Evolutionary conservation across 345 rosid genomes (phyloP).

Genomic region (Viola odorata): DNA sequence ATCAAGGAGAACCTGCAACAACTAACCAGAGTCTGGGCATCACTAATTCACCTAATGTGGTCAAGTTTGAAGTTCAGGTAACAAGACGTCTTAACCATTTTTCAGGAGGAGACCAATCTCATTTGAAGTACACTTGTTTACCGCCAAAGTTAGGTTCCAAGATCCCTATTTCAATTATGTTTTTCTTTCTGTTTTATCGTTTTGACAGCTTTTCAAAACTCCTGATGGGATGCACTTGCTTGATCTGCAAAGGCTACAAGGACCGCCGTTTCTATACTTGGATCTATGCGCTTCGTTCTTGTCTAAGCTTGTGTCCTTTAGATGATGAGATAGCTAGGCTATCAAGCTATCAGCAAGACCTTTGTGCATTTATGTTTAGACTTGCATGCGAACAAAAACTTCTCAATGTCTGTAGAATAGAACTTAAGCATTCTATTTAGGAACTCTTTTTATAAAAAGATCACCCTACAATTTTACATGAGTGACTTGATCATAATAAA

Average conservation of each 20-base stretch:
- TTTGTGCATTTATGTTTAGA: too few species aligned
- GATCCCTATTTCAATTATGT: neutral
- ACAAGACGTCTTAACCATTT: neutral
- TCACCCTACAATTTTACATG: too few species aligned
- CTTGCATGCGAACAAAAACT: too few species aligned
- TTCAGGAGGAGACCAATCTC: too few species aligned
- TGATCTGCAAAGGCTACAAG: slow-evolving; percentile 76
- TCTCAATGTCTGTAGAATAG: too few species aligned
- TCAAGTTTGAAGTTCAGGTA: slow-evolving; percentile 94
- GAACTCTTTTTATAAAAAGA: too few species aligned
- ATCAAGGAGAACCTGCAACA: slow-evolving; percentile 63
- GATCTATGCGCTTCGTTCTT: slow-evolving; percentile 98
- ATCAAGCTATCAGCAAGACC: too few species aligned
- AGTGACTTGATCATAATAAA: too few species aligned
- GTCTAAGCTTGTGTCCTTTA: too few species aligned
- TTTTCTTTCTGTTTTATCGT: neutral
- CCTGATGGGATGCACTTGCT: slow-evolving; percentile 75
- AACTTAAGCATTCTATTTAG: too few species aligned
- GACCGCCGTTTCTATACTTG: slow-evolving; percentile 79
- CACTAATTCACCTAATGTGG: slow-evolving; percentile 45
- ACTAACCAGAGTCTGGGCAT: slow-evolving; percentile 47
- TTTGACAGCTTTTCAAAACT: slow-evolving; percentile 78
- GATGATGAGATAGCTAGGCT: too few species aligned
- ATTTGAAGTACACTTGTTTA: neutral
- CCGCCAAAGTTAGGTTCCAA: neutral